phyloP scores from a whole-genome alignment of 106 monocot genomes.

The Dioscorea dumetorum region DNA sequence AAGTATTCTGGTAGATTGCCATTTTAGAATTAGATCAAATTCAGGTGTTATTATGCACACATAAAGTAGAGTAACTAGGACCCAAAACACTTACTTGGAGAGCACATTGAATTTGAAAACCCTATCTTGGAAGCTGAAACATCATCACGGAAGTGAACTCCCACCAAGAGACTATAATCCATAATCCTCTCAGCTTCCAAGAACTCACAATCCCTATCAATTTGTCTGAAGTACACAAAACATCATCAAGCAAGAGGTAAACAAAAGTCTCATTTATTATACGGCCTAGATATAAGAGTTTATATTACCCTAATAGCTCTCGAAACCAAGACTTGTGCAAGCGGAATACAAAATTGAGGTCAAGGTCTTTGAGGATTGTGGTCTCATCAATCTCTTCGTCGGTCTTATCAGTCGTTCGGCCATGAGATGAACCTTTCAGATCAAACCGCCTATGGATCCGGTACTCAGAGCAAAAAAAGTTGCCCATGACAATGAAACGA shows the following conservation, averaged over 20 bases:
- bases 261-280: no score
- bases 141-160: conserved; percentile 65
- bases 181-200: conserved; percentile 81
- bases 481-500: conserved; percentile 88
- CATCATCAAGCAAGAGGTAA: conserved; percentile 1
- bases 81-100: conserved; percentile 33
- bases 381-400: conserved; percentile 87
- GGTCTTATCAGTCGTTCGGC: conserved; percentile 63
- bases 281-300: not conserved
- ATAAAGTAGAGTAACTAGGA: no score
- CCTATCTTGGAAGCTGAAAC: conserved; percentile 34
- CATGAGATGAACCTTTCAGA: conserved; percentile 87
- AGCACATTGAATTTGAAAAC: conserved; percentile 14
- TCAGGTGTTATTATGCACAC: no score
- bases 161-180: conserved; percentile 89
- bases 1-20: conserved; percentile 7
- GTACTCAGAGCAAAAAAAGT: conserved; percentile 80
- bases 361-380: conserved; percentile 82
- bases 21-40: conserved; percentile 1
- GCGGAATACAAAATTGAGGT: conserved; percentile 77
- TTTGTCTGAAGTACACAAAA: conserved; percentile 36
- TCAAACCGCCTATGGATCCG: conserved; percentile 86
- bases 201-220: conserved; percentile 78
- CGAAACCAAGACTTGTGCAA: conserved; percentile 47
- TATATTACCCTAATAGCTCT: conserved; percentile 48